Evolutionary conservation across 2,329 filamentous ascomycete species (phyloP).

Genomic region (Leptographium lundbergii): DNA sequence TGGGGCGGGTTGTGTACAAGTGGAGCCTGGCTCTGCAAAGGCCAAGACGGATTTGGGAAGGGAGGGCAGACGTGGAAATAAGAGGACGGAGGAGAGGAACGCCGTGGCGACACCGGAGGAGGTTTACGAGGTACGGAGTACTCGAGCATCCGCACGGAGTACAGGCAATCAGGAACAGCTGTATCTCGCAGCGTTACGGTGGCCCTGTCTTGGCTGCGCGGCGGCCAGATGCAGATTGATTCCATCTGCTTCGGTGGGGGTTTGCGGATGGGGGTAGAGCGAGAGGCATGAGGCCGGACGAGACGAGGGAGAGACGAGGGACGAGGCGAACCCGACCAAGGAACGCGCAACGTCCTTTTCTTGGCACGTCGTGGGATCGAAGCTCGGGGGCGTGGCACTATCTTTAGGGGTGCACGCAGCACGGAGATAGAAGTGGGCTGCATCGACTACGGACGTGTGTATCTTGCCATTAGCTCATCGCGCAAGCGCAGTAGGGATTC

Average conservation of each 20-base stretch:
- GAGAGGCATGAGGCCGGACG: too few species aligned
- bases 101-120: background rate
- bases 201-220: too few species aligned
- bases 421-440: background rate
- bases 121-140: too few species aligned
- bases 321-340: too few species aligned
- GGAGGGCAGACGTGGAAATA: background rate
- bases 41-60: background rate
- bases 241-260: background rate
- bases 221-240: too few species aligned
- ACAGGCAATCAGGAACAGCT: too few species aligned
- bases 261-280: too few species aligned
- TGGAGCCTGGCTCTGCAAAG: background rate
- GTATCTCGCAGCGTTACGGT: too few species aligned
- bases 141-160: too few species aligned
- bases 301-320: too few species aligned
- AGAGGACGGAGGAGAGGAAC: background rate
- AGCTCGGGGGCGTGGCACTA: background rate
- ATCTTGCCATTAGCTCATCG: background rate
- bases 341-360: too few species aligned
- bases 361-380: too few species aligned
- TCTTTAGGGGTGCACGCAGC: background rate
- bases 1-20: background rate
- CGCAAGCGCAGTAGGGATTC: background rate
- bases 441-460: background rate